Evolutionary conservation across 352 stramenopile genomes (phyloP), one percentile per base, ranked within the genome.

Genomic region (Phytophthora pisi): DNA sequence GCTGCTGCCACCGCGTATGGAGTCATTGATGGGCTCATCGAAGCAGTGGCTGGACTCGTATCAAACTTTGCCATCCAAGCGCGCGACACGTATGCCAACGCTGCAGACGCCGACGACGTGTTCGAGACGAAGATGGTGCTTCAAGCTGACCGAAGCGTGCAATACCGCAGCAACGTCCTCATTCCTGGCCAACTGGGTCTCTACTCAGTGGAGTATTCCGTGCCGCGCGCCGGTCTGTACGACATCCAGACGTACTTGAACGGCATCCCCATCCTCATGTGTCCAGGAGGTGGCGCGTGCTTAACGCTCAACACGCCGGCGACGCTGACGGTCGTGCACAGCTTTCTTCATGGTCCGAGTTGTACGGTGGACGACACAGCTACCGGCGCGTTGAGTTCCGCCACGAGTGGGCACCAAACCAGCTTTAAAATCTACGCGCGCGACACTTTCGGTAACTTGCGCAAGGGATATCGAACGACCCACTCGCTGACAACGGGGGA

Each of bases 1-100:
- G 66, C 76, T 47, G 71, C 62, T 13, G 72, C 71, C 4, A 76
- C 82, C 0, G 79, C 73, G 0, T 91, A 90, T 24, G 82, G 82
- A 20, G 75, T 84, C 1, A 77, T 98, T 36, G 90, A 99, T 61
- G 86, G 81, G 26, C 67, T 98, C 24, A 73, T 97, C 11, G 93
- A 98, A 78, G 95, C 92, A 5, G 89, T 97, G 6, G 95, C 96
- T 11, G 97, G 97, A 5, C 83, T 93, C 10, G 91, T 92, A 9
- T 90, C 91, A 5, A 97, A 94, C 66, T 97, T 99, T 66, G 96
- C 90, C n/a, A 97, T 99, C 52, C 95, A 98, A 67, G 86, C 96
- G 2, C 96, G 97, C 36, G 97, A 99, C 71, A 95, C 93, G 0
- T 98, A 98, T 72, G 83, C 80, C 2, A 99, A 99, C 64, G 83